phyloP scores from a whole-genome alignment of 768 basidiomycete genomes.

The Auriscalpium vulgare region DNA sequence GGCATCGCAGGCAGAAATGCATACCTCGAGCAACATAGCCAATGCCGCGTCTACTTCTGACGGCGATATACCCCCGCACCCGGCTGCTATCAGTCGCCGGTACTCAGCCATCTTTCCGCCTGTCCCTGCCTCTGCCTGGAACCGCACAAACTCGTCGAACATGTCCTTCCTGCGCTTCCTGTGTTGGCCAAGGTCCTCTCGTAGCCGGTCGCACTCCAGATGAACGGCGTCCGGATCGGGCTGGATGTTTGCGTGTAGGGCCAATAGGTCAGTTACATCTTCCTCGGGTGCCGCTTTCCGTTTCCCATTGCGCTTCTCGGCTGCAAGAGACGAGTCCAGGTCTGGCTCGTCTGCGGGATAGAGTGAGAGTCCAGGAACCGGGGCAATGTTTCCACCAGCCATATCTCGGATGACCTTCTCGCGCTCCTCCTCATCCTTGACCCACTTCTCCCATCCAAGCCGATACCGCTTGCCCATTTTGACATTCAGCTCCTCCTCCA shows the following conservation, averaged over 20 bases:
- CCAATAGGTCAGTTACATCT: slow-evolving; percentile 57
- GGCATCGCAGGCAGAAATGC: slow-evolving; percentile 15
- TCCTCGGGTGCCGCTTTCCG: slow-evolving; percentile 43
- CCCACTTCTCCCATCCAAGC: slow-evolving; percentile 90
- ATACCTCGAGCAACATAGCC: slow-evolving; percentile 76
- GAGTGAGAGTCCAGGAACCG: slow-evolving; percentile 35
- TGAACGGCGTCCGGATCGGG: slow-evolving; percentile 46
- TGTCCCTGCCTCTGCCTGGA: slow-evolving; percentile 88
- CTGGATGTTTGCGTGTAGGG: slow-evolving; percentile 50
- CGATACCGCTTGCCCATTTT: slow-evolving; percentile 82
- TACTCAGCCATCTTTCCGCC: slow-evolving; percentile 87
- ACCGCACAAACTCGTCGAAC: slow-evolving; percentile 70
- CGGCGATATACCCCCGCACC: slow-evolving; percentile 79
- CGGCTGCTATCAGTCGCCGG: slow-evolving; percentile 79
- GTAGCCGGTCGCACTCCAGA: slow-evolving; percentile 48
- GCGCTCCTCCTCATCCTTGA: slow-evolving; percentile 73
- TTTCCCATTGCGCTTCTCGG: slow-evolving; percentile 36
- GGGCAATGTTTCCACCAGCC: slow-evolving; percentile 46
- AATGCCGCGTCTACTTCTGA: slow-evolving; percentile 86
- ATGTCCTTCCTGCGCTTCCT: slow-evolving; percentile 60
- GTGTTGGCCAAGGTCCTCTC: slow-evolving; percentile 58
- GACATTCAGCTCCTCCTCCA: slow-evolving; percentile 57
- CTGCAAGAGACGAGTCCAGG: slow-evolving; percentile 1
- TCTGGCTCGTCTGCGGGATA: slow-evolving; percentile 21
- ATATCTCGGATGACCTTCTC: slow-evolving; percentile 62